Percentiles rank a stretch among this genome's conserved stretches.
These are phyloP conservation scores for Phytophthora pisi DNA, from an alignment of 352 stramenopile genomes.

Conservation along the genomic window DNA sequence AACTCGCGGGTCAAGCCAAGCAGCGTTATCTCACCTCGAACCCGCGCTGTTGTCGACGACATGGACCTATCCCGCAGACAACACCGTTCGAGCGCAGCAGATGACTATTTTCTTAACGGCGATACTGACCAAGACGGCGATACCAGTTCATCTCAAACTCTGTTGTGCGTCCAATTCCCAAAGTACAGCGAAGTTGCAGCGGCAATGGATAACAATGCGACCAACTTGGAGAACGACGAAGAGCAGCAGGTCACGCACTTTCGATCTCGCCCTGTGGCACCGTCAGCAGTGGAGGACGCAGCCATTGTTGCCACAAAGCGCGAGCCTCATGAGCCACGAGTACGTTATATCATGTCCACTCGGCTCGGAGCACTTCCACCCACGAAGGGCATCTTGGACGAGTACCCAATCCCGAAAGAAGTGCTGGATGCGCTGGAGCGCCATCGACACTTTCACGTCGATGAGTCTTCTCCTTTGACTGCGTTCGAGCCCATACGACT, in stretches of 20 bases:
- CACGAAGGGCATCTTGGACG: slow-evolving; percentile 70
- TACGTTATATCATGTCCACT: slow-evolving; percentile 80
- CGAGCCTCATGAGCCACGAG: slow-evolving; percentile 40
- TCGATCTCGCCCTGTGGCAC: slow-evolving; percentile 50
- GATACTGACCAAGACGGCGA: background rate
- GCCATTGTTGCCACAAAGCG: slow-evolving; percentile 39
- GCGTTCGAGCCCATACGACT: slow-evolving; percentile 58
- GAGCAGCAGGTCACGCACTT: slow-evolving; percentile 59
- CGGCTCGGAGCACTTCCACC: slow-evolving; percentile 54
- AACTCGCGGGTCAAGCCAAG: slow-evolving; percentile 24
- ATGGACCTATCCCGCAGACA: slow-evolving; percentile 9
- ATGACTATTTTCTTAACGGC: slow-evolving; percentile 1
- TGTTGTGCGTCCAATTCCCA: slow-evolving; percentile 21
- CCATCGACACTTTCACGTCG: slow-evolving; percentile 68
- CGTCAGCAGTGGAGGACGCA: slow-evolving; percentile 45
- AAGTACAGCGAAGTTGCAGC: slow-evolving; percentile 11
- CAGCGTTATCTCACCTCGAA: slow-evolving; percentile 37
- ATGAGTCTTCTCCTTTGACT: slow-evolving; percentile 60
- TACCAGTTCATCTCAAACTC: slow-evolving; percentile 5
- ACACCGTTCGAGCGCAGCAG: slow-evolving; percentile 5
- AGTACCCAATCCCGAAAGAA: slow-evolving; percentile 76
- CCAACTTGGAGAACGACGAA: slow-evolving; percentile 38
- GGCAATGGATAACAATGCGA: slow-evolving; percentile 1
- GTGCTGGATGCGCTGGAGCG: slow-evolving; percentile 66
- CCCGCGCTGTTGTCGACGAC: slow-evolving; percentile 9